phyloP scores from a whole-genome alignment of 306 rosid genomes.

The Carpinus viminea region DNA sequence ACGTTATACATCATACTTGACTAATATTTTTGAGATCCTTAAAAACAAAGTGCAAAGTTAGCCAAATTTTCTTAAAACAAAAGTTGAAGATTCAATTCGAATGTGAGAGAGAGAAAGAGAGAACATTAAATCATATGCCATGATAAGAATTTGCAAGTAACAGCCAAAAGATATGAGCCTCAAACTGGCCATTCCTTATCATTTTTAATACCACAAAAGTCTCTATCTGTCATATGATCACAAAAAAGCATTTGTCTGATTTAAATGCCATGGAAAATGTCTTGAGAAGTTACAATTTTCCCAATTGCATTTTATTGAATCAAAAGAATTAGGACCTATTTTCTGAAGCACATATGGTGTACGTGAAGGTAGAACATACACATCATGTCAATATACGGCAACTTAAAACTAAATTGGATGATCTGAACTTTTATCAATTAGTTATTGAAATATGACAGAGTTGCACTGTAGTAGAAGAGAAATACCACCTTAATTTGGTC shows the following conservation, averaged over 20 bases:
- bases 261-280: not conserved
- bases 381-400: too few species aligned
- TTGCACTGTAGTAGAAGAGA: slow-evolving; percentile 9
- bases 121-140: not conserved
- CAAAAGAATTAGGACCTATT: too few species aligned
- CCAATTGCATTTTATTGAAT: too few species aligned
- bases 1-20: not conserved
- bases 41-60: too few species aligned
- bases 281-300: not conserved
- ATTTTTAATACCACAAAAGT: not conserved
- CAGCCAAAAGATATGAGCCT: not conserved
- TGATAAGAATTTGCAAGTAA: not conserved
- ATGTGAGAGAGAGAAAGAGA: not conserved
- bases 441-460: not conserved
- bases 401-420: too few species aligned
- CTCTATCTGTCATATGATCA: not conserved
- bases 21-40: too few species aligned
- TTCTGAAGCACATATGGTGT: too few species aligned
- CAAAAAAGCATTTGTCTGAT: not conserved
- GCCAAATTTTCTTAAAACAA: not conserved
- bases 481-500: slow-evolving; percentile 61
- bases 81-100: not conserved
- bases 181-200: not conserved
- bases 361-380: too few species aligned
- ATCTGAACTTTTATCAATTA: too few species aligned